Conservation (phyloP, 106 monocot genomes). For the Platanthera guangdongensis region DNA sequence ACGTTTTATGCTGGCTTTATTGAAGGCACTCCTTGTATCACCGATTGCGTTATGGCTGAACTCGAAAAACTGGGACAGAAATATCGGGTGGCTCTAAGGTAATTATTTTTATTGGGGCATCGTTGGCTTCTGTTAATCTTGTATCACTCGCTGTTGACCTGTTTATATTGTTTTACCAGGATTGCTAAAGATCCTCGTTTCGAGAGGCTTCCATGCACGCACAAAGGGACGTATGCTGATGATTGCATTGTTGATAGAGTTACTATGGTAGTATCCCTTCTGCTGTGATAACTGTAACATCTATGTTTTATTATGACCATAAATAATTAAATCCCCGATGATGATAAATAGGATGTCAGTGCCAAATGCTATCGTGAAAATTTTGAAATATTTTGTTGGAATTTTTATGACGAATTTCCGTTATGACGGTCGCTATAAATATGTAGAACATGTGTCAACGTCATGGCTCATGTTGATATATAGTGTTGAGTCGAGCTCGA, state of each 20-base stretch:
- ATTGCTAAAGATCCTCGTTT: constrained; percentile 97
- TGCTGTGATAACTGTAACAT: no score
- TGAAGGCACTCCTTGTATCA: constrained; percentile 94
- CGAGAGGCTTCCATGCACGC: constrained; percentile 89
- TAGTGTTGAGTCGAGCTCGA: no score
- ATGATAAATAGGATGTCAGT: no score
- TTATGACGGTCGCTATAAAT: no score
- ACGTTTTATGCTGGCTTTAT: neutral
- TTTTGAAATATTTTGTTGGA: no score
- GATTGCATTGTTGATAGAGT: constrained; percentile 97
- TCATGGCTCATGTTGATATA: no score
- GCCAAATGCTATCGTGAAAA: no score
- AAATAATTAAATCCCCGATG: no score
- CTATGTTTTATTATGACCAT: no score
- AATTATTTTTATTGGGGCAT: constrained; percentile 2
- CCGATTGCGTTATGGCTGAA: constrained; percentile 98
- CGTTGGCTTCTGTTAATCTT: neutral
- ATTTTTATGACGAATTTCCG: no score
- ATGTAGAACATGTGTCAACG: no score
- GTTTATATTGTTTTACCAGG: constrained; percentile 24
- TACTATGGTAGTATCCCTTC: constrained; percentile 53
- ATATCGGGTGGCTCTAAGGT: constrained; percentile 95
- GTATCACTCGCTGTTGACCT: neutral
- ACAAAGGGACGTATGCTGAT: constrained; percentile 99
- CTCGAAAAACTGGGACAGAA: constrained; percentile 99